phyloP scores from a whole-genome alignment of 164 flowering plant species.

The Sextonia rubra region DNA sequence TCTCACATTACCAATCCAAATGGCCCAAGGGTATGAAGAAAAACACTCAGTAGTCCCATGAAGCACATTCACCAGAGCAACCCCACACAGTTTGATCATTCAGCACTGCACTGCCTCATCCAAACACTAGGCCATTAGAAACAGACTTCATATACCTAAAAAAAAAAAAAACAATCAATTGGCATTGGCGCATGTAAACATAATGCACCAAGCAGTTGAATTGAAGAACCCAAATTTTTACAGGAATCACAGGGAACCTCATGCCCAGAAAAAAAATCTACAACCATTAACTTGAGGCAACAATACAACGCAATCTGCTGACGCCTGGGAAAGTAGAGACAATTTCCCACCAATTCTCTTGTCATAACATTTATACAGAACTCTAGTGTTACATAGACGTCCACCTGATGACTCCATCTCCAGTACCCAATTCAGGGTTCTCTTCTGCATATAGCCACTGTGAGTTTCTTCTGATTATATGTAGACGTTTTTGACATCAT shows the following conservation, averaged over 20 bases:
- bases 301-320: conserved; percentile 1
- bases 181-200: conserved; percentile 6
- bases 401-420: conserved; percentile 2
- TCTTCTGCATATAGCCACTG: not conserved
- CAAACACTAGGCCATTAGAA: not conserved
- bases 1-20: too few species aligned
- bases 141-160: conserved; percentile 2
- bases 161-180: conserved; percentile 12
- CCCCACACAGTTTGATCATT: not conserved
- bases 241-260: conserved; percentile 9
- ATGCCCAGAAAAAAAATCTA: not conserved
- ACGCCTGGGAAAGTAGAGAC: not conserved
- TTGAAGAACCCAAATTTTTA: conserved; percentile 7
- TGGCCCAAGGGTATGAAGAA: too few species aligned
- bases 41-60: not conserved
- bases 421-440: not conserved
- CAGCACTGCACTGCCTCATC: not conserved
- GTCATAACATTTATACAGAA: not conserved
- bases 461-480: conserved; percentile 33
- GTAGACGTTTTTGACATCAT: conserved; percentile 90
- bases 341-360: conserved; percentile 5
- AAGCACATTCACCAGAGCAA: not conserved
- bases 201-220: conserved; percentile 4
- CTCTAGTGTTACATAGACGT: not conserved
- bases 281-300: not conserved